Conservation (phyloP, 1,284 basidiomycete genomes). For the Cystobasidiaceae sp. region DNA sequence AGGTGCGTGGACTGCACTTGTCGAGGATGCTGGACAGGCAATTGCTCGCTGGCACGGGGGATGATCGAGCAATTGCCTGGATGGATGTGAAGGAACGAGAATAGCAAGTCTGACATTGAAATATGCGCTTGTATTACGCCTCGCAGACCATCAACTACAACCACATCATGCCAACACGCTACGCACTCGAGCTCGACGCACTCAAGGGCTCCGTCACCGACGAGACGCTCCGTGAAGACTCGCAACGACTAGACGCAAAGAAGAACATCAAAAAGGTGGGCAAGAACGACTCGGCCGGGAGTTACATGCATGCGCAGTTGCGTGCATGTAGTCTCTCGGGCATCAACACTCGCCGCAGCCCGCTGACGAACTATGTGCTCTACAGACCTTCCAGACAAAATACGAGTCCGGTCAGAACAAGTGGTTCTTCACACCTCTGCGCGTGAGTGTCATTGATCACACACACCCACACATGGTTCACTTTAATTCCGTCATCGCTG, state of each 20-base stretch:
- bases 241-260: conserved; percentile 86
- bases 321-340: too few relatives aligned
- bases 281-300: too few relatives aligned
- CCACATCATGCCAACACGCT: conserved; percentile 95
- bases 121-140: neutral
- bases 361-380: neutral
- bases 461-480: too few relatives aligned
- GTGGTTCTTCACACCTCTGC: conserved; percentile 81
- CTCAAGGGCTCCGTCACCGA: conserved; percentile 74
- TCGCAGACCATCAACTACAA: conserved; percentile 83
- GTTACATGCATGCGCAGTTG: too few relatives aligned
- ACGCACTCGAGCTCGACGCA: conserved; percentile 86
- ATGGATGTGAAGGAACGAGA: too few relatives aligned
- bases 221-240: conserved; percentile 88
- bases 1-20: conserved; percentile 60
- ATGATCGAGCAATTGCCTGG: too few relatives aligned
- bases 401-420: conserved; percentile 87
- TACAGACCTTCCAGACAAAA: conserved; percentile 70
- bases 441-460: too few relatives aligned
- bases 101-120: too few relatives aligned
- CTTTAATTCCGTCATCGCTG: too few relatives aligned
- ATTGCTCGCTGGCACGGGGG: neutral
- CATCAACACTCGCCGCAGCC: too few relatives aligned
- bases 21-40: neutral
- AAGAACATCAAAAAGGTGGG: conserved; percentile 87